Conservation (phyloP, 495 filamentous ascomycete genomes). For the Acidomyces sp. region DNA sequence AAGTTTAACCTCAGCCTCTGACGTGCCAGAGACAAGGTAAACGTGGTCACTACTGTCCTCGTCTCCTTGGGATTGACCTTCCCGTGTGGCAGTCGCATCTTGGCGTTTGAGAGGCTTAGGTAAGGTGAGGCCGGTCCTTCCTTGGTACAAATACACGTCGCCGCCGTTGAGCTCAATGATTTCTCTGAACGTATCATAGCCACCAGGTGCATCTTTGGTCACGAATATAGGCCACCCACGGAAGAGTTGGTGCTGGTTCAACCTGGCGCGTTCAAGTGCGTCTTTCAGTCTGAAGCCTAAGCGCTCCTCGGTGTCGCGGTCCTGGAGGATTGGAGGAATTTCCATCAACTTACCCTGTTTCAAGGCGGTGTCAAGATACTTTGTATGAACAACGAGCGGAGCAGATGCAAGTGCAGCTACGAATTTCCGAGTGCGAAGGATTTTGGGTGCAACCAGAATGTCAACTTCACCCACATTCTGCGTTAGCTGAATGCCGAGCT, state of each 20-base stretch:
- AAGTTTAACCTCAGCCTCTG: slow-evolving; percentile 51
- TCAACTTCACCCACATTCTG: slow-evolving; percentile 61
- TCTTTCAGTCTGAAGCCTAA: slow-evolving; percentile 54
- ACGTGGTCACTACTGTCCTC: slow-evolving; percentile 42
- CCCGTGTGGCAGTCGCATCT: slow-evolving; percentile 35
- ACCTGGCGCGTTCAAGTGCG: slow-evolving; percentile 52
- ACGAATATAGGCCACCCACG: slow-evolving; percentile 64
- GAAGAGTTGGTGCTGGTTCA: slow-evolving; percentile 63
- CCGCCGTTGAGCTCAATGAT: slow-evolving; percentile 87
- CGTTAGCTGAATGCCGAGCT: slow-evolving; percentile 64
- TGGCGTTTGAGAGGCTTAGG: slow-evolving; percentile 17
- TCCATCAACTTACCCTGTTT: slow-evolving; percentile 35
- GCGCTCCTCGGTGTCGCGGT: slow-evolving; percentile 54
- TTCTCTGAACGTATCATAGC: slow-evolving; percentile 64
- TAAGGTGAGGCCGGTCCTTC: slow-evolving; percentile 47
- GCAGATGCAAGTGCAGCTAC: slow-evolving; percentile 69
- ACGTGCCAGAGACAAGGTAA: slow-evolving; percentile 57
- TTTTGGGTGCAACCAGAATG: slow-evolving; percentile 72
- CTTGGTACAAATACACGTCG: slow-evolving; percentile 62
- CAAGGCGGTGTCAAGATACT: slow-evolving; percentile 69
- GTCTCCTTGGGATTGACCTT: slow-evolving; percentile 35
- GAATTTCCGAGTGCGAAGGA: slow-evolving; percentile 88
- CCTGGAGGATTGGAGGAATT: slow-evolving; percentile 36
- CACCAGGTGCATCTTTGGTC: slow-evolving; percentile 61
- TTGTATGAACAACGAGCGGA: slow-evolving; percentile 56